phyloP scores from a whole-genome alignment of 768 basidiomycete genomes.

The Leccinum arenicola region DNA sequence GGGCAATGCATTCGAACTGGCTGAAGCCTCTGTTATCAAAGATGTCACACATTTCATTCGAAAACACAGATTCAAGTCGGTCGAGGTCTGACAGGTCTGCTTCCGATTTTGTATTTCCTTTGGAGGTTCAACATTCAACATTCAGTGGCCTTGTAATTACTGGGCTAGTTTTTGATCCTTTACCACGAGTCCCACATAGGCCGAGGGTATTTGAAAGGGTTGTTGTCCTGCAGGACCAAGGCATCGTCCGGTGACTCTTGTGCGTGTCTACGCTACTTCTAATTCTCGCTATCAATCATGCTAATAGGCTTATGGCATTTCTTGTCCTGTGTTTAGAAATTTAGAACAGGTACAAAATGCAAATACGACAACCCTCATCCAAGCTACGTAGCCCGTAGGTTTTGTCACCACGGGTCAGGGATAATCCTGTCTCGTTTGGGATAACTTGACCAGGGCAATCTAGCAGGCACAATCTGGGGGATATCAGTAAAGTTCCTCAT shows the following conservation, averaged over 20 bases:
- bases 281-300: neutral
- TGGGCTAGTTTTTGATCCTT: neutral
- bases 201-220: neutral
- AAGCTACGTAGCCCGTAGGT: neutral
- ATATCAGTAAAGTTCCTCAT: slow-evolving; percentile 1
- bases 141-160: neutral
- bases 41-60: slow-evolving; percentile 8
- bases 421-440: neutral
- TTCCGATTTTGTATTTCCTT: neutral
- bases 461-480: slow-evolving; percentile 15
- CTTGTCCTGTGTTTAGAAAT: neutral
- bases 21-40: slow-evolving; percentile 18
- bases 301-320: neutral
- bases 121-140: neutral
- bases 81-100: neutral
- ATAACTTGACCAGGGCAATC: slow-evolving; percentile 1
- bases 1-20: neutral
- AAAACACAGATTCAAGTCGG: neutral
- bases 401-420: neutral
- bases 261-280: neutral
- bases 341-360: neutral
- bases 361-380: neutral
- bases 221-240: neutral
- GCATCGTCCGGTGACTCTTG: neutral
- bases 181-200: neutral